A percentile compares a stretch with the other conserved stretches of the same genome.
These are phyloP conservation scores for Alloascoidea africana DNA, from an alignment of 805 yeast genomes.

Conservation along the genomic window DNA sequence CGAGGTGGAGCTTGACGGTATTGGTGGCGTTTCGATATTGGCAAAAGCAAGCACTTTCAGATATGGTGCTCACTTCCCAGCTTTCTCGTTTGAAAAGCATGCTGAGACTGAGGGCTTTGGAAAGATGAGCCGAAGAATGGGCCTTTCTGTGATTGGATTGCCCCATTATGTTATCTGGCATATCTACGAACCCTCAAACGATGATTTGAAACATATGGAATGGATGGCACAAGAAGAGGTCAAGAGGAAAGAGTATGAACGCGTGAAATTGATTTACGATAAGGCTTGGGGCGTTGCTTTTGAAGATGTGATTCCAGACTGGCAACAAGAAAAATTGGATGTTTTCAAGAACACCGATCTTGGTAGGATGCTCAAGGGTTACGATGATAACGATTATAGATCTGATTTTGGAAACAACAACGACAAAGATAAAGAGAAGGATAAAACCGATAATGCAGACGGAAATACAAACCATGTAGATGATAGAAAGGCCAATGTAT, in stretches of 20 bases:
- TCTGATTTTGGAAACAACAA: slow-evolving; percentile 8
- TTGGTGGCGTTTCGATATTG: slow-evolving; percentile 92
- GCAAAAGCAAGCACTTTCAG: slow-evolving; percentile 79
- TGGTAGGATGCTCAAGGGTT: slow-evolving; percentile 1
- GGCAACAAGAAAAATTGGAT: slow-evolving; percentile 58
- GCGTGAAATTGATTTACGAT: slow-evolving; percentile 48
- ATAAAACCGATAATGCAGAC: slow-evolving; percentile 5
- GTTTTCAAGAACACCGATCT: slow-evolving; percentile 64
- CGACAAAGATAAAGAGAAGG: slow-evolving; percentile 10
- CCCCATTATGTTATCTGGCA: slow-evolving; percentile 97
- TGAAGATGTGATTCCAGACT: slow-evolving; percentile 54
- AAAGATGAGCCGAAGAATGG: slow-evolving; percentile 68
- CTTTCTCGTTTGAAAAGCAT: slow-evolving; percentile 87
- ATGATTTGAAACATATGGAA: slow-evolving; percentile 72
- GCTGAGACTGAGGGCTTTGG: slow-evolving; percentile 97
- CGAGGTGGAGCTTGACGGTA: slow-evolving; percentile 89
- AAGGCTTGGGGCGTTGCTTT: slow-evolving; percentile 68
- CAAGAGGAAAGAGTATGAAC: slow-evolving; percentile 45
- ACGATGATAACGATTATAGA: slow-evolving; percentile 4
- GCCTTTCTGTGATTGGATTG: slow-evolving; percentile 72
- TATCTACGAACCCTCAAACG: slow-evolving; percentile 87
- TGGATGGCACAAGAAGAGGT: slow-evolving; percentile 78
- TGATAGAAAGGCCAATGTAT: slow-evolving; percentile 11
- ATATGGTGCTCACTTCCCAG: slow-evolving; percentile 89
- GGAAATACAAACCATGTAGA: slow-evolving; percentile 5